phyloP scores from a whole-genome alignment of 768 basidiomycete genomes.

The Tulasnella sp. region DNA sequence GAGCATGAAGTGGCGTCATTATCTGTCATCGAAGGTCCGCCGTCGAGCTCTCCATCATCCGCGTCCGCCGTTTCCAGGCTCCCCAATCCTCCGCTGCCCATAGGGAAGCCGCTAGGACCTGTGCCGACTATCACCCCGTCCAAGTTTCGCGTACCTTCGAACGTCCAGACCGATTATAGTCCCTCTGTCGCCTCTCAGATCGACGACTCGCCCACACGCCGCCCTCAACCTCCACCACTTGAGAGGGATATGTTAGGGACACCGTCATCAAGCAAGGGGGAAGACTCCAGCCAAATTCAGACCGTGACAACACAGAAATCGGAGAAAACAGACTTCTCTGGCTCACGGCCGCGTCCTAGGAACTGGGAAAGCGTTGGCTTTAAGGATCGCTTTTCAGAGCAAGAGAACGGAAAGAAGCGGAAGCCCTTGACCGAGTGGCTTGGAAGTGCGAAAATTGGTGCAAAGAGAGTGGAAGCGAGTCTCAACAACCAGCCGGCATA shows the following conservation, averaged over 20 bases:
- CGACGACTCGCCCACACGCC: not conserved
- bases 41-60: not conserved
- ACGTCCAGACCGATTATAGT: not conserved
- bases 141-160: not conserved
- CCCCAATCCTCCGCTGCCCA: not conserved
- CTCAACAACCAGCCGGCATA: too few relatives aligned
- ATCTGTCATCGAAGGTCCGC: not conserved
- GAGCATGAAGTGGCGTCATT: not conserved
- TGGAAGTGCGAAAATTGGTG: not conserved
- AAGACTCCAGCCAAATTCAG: not conserved
- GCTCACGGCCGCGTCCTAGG: not conserved
- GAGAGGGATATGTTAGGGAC: too few relatives aligned
- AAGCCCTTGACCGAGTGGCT: not conserved
- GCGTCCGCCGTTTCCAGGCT: not conserved
- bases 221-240: too few relatives aligned
- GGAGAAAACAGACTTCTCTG: slow-evolving; percentile 7
- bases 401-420: not conserved
- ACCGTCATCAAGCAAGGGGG: not conserved
- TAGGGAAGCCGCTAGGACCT: not conserved
- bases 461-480: too few relatives aligned
- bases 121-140: not conserved
- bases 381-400: slow-evolving; percentile 6
- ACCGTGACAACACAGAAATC: not conserved
- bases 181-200: not conserved
- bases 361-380: not conserved